Percentiles rank a stretch among this genome's conserved stretches.
These are phyloP conservation scores for Candida coleopterorum DNA, from an alignment of 805 yeast species.

Conservation along the genomic window DNA sequence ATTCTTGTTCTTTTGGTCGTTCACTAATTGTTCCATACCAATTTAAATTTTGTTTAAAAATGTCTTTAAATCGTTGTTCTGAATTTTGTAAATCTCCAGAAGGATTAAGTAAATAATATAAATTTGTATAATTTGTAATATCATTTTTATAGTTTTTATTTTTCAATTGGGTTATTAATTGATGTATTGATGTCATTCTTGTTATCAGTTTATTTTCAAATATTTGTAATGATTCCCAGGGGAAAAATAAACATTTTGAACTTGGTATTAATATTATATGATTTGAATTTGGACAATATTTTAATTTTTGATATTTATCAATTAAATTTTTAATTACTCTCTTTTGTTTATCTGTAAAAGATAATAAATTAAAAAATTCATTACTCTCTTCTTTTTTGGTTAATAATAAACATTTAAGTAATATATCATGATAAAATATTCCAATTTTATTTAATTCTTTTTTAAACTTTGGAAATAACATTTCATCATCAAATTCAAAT, in stretches of 20 bases:
- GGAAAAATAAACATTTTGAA: conserved; percentile 60
- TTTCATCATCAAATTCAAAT: conserved; percentile 35
- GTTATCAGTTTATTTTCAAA: conserved; percentile 55
- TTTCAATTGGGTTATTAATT: conserved; percentile 37
- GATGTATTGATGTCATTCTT: conserved; percentile 62
- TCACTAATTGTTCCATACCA: conserved; percentile 45
- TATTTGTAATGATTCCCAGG: conserved; percentile 83
- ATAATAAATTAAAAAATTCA: conserved; percentile 4
- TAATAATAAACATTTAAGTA: conserved; percentile 10
- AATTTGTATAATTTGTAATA: conserved; percentile 1
- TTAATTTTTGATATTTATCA: conserved; percentile 16
- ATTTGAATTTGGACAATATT: conserved; percentile 12
- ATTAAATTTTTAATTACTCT: conserved; percentile 46
- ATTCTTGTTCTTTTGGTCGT: conserved; percentile 53
- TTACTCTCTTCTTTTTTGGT: conserved; percentile 5
- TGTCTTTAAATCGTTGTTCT: conserved; percentile 41
- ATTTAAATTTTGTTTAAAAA: conserved; percentile 13
- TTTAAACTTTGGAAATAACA: conserved; percentile 16
- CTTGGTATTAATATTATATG: conserved; percentile 74
- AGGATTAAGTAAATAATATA: conserved; percentile 68
- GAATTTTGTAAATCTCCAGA: conserved; percentile 71
- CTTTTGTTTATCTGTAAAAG: conserved; percentile 16
- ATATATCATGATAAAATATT: conserved; percentile 1
- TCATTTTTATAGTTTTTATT: too few species aligned
- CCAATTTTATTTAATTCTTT: conserved; percentile 11